A percentile compares a stretch with the other conserved stretches of the same genome.
Evolutionary conservation across 2,329 filamentous ascomycete genomes (phyloP).

Genomic region (Parafenestella ontariensis): DNA sequence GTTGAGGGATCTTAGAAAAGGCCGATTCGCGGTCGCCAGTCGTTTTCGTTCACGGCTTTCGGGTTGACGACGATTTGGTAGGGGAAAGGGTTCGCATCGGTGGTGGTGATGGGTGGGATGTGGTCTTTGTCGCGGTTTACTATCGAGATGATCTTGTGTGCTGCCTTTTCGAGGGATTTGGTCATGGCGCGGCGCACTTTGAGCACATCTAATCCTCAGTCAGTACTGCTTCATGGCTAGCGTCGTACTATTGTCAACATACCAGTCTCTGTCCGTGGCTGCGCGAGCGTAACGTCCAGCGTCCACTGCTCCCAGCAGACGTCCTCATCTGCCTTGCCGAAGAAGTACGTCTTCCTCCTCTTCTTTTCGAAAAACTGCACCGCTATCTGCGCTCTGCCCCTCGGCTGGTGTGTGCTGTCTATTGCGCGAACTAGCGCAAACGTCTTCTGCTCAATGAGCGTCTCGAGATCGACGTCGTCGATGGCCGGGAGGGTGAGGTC

Average conservation of each 20-base stretch:
- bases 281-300: conserved; percentile 89
- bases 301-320: conserved; percentile 98
- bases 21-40: conserved; percentile 81
- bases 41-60: conserved; percentile 65
- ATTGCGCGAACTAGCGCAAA: conserved; percentile 78
- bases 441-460: conserved; percentile 88
- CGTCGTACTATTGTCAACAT: conserved; percentile 39
- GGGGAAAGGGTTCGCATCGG: conserved; percentile 90
- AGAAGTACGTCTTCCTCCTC: conserved; percentile 75
- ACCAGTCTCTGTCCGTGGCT: conserved; percentile 88
- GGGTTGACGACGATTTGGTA: conserved; percentile 92
- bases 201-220: conserved; percentile 70
- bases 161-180: conserved; percentile 83
- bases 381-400: conserved; percentile 77
- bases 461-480: conserved; percentile 88
- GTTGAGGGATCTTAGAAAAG: conserved; percentile 28
- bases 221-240: conserved; percentile 2
- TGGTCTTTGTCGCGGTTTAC: conserved; percentile 92
- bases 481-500: conserved; percentile 90
- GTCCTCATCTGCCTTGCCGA: conserved; percentile 83
- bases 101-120: conserved; percentile 95
- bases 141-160: conserved; percentile 86
- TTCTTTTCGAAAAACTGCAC: conserved; percentile 97
- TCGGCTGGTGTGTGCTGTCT: conserved; percentile 63
- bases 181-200: conserved; percentile 93